phyloP scores from a whole-genome alignment of 1,284 basidiomycete species.

The Puccinia brachypodii region DNA sequence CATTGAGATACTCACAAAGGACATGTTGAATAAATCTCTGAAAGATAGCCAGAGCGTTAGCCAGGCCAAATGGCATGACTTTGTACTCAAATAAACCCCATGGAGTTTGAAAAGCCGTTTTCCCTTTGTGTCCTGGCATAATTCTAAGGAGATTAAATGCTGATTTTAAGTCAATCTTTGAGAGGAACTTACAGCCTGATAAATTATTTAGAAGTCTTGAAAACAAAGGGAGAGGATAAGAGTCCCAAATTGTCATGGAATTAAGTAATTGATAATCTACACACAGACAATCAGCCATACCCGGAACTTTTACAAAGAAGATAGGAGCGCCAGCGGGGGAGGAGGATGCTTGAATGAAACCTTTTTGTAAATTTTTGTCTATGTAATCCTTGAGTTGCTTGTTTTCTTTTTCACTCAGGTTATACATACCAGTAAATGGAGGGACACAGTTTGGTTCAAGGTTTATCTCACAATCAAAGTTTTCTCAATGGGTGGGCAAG shows the following conservation, averaged over 20 bases:
- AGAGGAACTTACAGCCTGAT: background rate
- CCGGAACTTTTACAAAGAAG: slow-evolving; percentile 49
- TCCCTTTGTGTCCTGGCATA: background rate
- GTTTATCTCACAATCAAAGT: background rate
- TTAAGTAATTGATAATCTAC: slow-evolving; percentile 49
- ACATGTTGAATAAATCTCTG: slow-evolving; percentile 21
- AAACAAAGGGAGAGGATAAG: slow-evolving; percentile 17
- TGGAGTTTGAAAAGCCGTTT: slow-evolving; percentile 6
- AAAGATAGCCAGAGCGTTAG: slow-evolving; percentile 58
- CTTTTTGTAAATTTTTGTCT: slow-evolving; percentile 7
- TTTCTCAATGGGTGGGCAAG: background rate
- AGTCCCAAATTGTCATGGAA: slow-evolving; percentile 49
- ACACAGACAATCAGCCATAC: slow-evolving; percentile 47
- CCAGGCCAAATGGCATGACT: slow-evolving; percentile 59
- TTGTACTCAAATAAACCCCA: slow-evolving; percentile 58
- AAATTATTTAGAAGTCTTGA: background rate
- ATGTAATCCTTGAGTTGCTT: background rate
- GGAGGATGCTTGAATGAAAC: slow-evolving; percentile 24
- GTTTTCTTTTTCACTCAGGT: too few species aligned
- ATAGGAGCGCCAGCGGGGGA: slow-evolving; percentile 28
- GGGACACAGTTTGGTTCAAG: background rate
- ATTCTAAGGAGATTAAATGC: slow-evolving; percentile 57
- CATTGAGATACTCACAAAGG: slow-evolving; percentile 54
- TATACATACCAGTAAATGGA: background rate
- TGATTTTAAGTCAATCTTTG: slow-evolving; percentile 55